These are phyloP conservation scores for Cladobotryum protrusum DNA, from an alignment of 2,329 filamentous ascomycete genomes.

Conservation along the genomic window DNA sequence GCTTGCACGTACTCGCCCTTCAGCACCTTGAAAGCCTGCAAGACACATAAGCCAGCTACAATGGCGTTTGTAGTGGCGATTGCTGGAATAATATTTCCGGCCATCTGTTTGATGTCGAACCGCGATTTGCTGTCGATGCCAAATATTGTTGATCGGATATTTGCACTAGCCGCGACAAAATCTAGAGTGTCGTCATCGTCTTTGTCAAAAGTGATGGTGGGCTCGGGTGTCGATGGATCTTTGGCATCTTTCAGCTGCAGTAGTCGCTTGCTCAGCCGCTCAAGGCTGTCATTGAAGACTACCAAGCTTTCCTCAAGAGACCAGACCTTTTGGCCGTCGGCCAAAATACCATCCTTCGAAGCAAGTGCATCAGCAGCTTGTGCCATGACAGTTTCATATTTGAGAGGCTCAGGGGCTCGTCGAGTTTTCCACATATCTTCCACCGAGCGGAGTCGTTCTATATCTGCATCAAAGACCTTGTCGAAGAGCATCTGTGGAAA, in stretches of 20 bases:
- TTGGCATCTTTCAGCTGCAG: slow-evolving; percentile 52
- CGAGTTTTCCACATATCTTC: slow-evolving; percentile 95
- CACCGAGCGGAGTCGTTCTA: slow-evolving; percentile 75
- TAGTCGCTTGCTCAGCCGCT: slow-evolving; percentile 68
- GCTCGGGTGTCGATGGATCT: slow-evolving; percentile 44
- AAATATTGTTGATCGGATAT: slow-evolving; percentile 84
- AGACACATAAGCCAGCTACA: slow-evolving; percentile 83
- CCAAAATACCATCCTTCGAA: slow-evolving; percentile 47
- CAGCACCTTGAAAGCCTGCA: slow-evolving; percentile 89
- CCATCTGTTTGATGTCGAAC: slow-evolving; percentile 98
- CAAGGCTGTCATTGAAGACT: slow-evolving; percentile 80
- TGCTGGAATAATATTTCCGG: slow-evolving; percentile 96
- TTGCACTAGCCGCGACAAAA: slow-evolving; percentile 86
- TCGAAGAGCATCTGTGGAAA: slow-evolving; percentile 81
- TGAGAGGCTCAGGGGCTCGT: slow-evolving; percentile 64
- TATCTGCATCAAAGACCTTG: slow-evolving; percentile 85
- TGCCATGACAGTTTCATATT: slow-evolving; percentile 56
- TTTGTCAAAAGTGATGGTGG: slow-evolving; percentile 86
- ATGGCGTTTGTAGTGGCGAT: slow-evolving; percentile 98
- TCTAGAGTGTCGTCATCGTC: slow-evolving; percentile 93
- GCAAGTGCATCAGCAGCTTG: slow-evolving; percentile 45
- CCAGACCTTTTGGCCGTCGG: slow-evolving; percentile 73
- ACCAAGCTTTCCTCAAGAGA: slow-evolving; percentile 74
- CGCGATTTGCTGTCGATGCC: slow-evolving; percentile 82
- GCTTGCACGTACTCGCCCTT: slow-evolving; percentile 62